phyloP scores from a whole-genome alignment of 805 yeast species.

The Tetrapisispora phaffii region DNA sequence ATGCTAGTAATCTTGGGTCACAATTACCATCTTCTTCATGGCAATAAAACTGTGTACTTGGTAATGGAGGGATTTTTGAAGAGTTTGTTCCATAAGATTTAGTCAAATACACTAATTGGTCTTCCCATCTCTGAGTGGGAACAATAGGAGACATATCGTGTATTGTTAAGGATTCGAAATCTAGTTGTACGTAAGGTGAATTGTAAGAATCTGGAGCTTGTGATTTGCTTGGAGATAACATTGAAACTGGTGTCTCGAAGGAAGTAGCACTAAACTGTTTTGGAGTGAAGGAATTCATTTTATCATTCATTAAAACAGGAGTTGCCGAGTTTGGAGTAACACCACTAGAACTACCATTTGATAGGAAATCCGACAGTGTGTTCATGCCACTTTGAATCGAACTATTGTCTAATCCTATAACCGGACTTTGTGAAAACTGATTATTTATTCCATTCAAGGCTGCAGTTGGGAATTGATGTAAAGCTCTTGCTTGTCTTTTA shows the following conservation, averaged over 20 bases:
- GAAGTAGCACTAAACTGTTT: conserved; percentile 7
- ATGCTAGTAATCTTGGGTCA: conserved; percentile 66
- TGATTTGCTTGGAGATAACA: neutral
- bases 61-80: conserved; percentile 73
- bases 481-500: conserved; percentile 27
- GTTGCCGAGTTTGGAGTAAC: neutral
- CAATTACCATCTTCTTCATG: conserved; percentile 73
- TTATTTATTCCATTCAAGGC: conserved; percentile 1
- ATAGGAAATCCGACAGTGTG: neutral
- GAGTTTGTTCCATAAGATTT: conserved; percentile 58
- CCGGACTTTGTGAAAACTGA: neutral
- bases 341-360: neutral
- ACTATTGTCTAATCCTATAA: neutral
- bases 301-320: neutral
- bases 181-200: conserved; percentile 3
- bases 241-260: conserved; percentile 7
- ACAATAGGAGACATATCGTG: conserved; percentile 22
- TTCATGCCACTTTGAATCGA: neutral
- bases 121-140: conserved; percentile 28
- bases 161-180: conserved; percentile 1
- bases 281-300: conserved; percentile 7
- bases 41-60: conserved; percentile 59
- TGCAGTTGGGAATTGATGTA: conserved; percentile 12
- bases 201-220: neutral
- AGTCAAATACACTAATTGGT: conserved; percentile 30